Evolutionary conservation across 2,329 filamentous ascomycete genomes (phyloP), one percentile per base, ranked within the genome.

Genomic region (Pseudocercospora cruenta): DNA sequence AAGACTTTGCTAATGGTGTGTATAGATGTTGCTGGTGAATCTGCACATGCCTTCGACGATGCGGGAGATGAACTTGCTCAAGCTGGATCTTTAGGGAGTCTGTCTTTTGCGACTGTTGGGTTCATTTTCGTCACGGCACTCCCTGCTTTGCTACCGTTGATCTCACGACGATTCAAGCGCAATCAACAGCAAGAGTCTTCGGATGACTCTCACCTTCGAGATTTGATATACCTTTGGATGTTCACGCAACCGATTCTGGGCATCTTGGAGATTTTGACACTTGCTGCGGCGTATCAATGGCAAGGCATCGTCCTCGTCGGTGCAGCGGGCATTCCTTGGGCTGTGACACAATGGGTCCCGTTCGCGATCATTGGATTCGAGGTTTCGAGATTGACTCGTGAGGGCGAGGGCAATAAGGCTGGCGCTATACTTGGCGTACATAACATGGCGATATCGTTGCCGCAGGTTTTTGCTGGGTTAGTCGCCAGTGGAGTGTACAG

Each of bases 331-430:
- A 43, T 71, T 0, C 69, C 69, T 6, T 71, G 69, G 69, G 67
- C 67, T 21, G 69, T 71, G 5, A 69, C 69, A 19, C 67, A 71
- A 43, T 69, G 69, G 69, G 69, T 71, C 0, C 69, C 69, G 4
- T 68, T 60, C 31, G 67, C 69, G 1, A 60, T 71, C 16, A 63
- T 71, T 28, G 69, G 69, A 0, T 69, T 66, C 39, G 69, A 71
- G 57, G 64, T 63, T 3, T 67, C 65, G 2, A 64, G 63, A 28
- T 51, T 69, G 14, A 67, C 65, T 10, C 58, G 69, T 12, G 62
- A 60, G 19, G 60, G 60, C 0, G 67, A 67, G 5, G 66, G 57
- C 21, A 36, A n/a, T 16, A 49, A 67, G n/a, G 61, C 69, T 5
- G 67, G 69, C 16, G 69, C 69, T 1, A 71, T 69, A 6, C 51